A percentile compares a stretch with the other conserved stretches of the same genome.
phyloP scores from a whole-genome alignment of 305 asterid genomes.

The Stenogyne calaminthoides region DNA sequence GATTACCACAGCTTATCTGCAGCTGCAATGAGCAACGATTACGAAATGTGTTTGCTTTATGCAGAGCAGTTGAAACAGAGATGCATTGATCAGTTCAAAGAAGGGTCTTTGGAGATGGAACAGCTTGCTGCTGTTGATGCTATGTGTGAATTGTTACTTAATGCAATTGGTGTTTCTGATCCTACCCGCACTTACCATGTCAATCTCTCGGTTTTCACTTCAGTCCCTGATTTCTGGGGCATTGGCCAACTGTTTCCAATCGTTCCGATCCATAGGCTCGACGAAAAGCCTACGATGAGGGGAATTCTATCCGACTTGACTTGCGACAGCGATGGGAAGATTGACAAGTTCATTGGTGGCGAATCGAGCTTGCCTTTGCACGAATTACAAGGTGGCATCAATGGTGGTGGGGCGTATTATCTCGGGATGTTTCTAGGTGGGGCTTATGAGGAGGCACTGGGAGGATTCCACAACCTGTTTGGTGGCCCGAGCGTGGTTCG shows the following conservation, averaged over 20 bases:
- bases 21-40: constrained; percentile 65
- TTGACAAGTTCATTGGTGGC: constrained; percentile 89
- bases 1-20: constrained; percentile 58
- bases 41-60: constrained; percentile 52
- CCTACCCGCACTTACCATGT: constrained; percentile 64
- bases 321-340: constrained; percentile 94
- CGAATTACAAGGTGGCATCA: constrained; percentile 45
- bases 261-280: constrained; percentile 79
- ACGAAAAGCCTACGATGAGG: constrained; percentile 59
- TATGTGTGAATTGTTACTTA: constrained; percentile 57
- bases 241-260: constrained; percentile 82
- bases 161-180: constrained; percentile 61
- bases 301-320: constrained; percentile 81
- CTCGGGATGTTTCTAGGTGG: constrained; percentile 95
- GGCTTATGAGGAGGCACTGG: constrained; percentile 92
- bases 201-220: constrained; percentile 84
- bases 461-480: constrained; percentile 85
- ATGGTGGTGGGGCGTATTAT: constrained; percentile 46
- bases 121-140: constrained; percentile 81
- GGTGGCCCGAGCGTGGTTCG: constrained; percentile 87
- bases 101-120: constrained; percentile 70
- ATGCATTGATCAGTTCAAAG: constrained; percentile 84
- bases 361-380: constrained; percentile 85
- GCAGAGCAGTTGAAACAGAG: constrained; percentile 80
- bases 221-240: constrained; percentile 96